Evolutionary conservation across 306 rosid genomes (phyloP), one percentile per base, ranked within the genome.

Genomic region (Inga laurina): DNA sequence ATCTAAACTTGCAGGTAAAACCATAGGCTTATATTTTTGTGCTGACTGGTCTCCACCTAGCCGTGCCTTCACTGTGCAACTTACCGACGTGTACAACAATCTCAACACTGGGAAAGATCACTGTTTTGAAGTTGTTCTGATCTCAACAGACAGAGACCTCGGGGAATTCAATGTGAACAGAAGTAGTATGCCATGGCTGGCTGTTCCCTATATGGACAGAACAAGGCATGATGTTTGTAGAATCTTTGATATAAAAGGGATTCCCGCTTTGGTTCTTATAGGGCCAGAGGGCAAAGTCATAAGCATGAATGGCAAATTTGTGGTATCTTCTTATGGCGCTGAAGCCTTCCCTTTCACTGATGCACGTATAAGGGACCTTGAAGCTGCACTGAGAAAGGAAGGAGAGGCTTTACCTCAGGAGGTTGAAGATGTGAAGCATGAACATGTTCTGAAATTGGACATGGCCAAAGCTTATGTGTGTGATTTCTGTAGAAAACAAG

Each of bases 1-100:
- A 72, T 80, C 90, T 48, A 74, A 90, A 78, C 90, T 90, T 46
- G 83, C 77, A 48, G 93, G 92, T 0, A 88, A 90, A 87, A 88
- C 93, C 14, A 49, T 88, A 32, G 96, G 96, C 86, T 86, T 90
- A 11, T 92, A 86, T 75, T 92, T 92, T 49, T 87, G 91, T 64
- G 99, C 97, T 48, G 84, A 87, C 72, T 96, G 98, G 98, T 91
- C 97, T 84, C 98, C 97, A 61, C 98, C 97, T 30, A 85, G 98
- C 69, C 89, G 85, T 3, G 82, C 97, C 65, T 96, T 96, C 88
- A 89, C 95, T 0, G n/a, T 74, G 74, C 97, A 88, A 74, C 99
- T 96, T 24, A 75, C 80, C 8, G 90, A 91, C 77, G 90, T 82
- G 8, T 96, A 96, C 93, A 84, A 85, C 32, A 85, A 88, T 67